Conservation (phyloP, 1,284 basidiomycete genomes). For the Coriolopsis trogii region DNA sequence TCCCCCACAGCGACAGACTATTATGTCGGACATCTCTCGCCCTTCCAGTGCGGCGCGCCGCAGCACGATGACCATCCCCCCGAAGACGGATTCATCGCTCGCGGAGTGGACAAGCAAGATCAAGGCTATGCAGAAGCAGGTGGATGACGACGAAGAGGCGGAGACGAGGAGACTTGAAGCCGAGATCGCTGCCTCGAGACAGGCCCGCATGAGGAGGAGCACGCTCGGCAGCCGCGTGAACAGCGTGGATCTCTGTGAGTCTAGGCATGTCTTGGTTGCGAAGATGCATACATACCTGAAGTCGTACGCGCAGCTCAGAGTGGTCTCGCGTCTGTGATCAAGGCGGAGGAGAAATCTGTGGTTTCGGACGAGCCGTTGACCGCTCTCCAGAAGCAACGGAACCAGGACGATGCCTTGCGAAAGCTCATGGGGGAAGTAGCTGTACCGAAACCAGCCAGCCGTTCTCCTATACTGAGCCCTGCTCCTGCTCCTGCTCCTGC, state of each 20-base stretch:
- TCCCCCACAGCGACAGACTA: no score
- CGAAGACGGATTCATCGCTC: constrained; percentile 59
- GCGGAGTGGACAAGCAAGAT: constrained; percentile 81
- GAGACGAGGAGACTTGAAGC: constrained; percentile 75
- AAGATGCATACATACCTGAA: background rate
- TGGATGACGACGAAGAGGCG: constrained; percentile 76
- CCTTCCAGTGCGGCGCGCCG: constrained; percentile 28
- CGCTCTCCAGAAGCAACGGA: constrained; percentile 39
- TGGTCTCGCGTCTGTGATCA: constrained; percentile 25
- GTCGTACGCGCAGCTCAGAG: constrained; percentile 24
- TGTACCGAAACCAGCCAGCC: constrained; percentile 14
- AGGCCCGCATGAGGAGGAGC: constrained; percentile 66
- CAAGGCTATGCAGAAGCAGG: constrained; percentile 75
- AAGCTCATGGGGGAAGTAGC: constrained; percentile 38
- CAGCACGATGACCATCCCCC: constrained; percentile 42
- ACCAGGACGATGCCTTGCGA: constrained; percentile 50
- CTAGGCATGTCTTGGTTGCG: background rate
- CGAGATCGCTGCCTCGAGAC: constrained; percentile 71
- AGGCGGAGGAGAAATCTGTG: constrained; percentile 26
- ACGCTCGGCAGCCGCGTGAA: constrained; percentile 42
- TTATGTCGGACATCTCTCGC: constrained; percentile 4
- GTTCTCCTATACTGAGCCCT: constrained; percentile 16
- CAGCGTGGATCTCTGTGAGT: constrained; percentile 51
- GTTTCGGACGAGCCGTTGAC: constrained; percentile 34
- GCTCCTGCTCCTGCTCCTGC: constrained; percentile 20